Evolutionary conservation across 2,329 filamentous ascomycete species (phyloP), one percentile per base, ranked within the genome.

Genomic region (Lomentospora prolificans): DNA sequence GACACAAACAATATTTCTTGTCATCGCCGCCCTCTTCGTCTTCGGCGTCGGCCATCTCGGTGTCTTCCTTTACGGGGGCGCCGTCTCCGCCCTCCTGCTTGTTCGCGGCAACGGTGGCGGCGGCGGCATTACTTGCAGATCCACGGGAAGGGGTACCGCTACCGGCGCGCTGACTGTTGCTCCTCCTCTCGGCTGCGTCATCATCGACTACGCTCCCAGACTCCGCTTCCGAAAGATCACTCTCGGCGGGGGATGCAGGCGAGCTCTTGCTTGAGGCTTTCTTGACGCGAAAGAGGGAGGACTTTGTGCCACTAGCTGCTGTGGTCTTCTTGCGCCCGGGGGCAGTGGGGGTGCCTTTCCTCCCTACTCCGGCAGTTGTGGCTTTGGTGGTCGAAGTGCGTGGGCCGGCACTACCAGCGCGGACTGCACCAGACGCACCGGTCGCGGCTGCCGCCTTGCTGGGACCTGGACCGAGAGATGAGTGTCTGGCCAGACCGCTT

Each of bases 1-100:
- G 86, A 69, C 89, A 94, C 28, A 86, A 77, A 71, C 89, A 94
- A 71, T 94, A 94, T 68, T 89, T 88, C 65, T 87, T 85, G 69
- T 90, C 87, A 60, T 86, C 85, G 55, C 83, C 84, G 44, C 85
- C 86, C 56, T 89, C 86, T 52, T 89, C 86, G 30, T 86, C 84
- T 22, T 82, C 76, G 7, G 73, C 78, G 56, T 77, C 78, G 27
- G 78, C 78, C 62, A 81, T 71, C 58, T 71, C 66, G 63, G 81
- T 82, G 61, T 84, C 76, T 55, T 75, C 73, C 30, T 76, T 71
- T 41, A 64, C 17, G 22, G 44, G 44, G 3, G 28, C 55, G 4
- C 44, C 53, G 31, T 50, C 54, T 2, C 19, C 8, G 12, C 36
- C 39, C 10, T 27, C 36, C 25, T 46, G 33, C 33, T 31, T 50